Conservation (phyloP, 2,329 filamentous ascomycete genomes). For the Lachnellula subtilissima region DNA sequence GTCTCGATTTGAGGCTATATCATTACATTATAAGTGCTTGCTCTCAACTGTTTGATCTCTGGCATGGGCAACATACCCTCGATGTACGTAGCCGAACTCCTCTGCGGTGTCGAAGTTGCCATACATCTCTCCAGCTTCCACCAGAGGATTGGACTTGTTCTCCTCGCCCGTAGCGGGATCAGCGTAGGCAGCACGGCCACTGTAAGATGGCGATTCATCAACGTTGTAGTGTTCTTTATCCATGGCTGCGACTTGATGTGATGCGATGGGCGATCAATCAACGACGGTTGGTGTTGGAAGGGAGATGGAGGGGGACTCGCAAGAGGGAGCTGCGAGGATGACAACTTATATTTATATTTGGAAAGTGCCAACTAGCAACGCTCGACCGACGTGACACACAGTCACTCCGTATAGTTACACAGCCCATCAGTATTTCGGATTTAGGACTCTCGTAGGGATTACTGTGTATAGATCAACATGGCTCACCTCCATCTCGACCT, state of each 20-base stretch:
- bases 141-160: conserved; percentile 31
- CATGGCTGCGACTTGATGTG: conserved; percentile 12
- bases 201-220: conserved; percentile 16
- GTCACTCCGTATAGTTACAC: background rate
- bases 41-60: background rate
- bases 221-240: conserved; percentile 25
- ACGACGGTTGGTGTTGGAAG: conserved; percentile 2
- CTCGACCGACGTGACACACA: conserved; percentile 1
- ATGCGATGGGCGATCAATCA: background rate
- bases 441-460: too few relatives aligned
- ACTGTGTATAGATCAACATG: background rate
- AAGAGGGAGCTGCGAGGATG: background rate
- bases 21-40: conserved; percentile 1
- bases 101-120: conserved; percentile 47
- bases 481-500: background rate
- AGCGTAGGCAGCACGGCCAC: conserved; percentile 18
- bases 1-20: conserved; percentile 38
- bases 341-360: conserved; percentile 8
- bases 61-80: conserved; percentile 36
- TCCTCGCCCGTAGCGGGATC: conserved; percentile 22
- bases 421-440: too few relatives aligned
- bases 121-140: conserved; percentile 48
- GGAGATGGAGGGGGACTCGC: conserved; percentile 3
- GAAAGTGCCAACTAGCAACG: background rate
- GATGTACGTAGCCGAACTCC: conserved; percentile 45